Evolutionary conservation across 2,329 filamentous ascomycete species (phyloP), one percentile per base, ranked within the genome.

Genomic region (Aspergillus pseudoviridinutans): DNA sequence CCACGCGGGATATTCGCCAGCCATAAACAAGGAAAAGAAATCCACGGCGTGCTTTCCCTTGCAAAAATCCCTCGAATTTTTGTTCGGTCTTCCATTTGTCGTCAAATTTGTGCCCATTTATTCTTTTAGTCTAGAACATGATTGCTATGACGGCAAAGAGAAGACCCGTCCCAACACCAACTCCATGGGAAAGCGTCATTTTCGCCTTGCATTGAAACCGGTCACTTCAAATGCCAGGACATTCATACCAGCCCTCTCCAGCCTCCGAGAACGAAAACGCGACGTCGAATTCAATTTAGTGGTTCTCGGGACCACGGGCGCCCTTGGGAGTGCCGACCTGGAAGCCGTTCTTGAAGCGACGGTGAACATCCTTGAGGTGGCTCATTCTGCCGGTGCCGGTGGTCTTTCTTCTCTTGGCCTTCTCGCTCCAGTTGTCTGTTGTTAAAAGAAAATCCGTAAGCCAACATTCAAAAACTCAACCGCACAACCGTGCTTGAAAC

Each of bases 371-470:
- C 86, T 95, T 96, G 79, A 99, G 86, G 84, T 92, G 91, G 78
- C 91, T 87, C 88, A 92, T 94, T 81, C 94, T 91, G 80, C 94
- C 94, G 76, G 91, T 93, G 75, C 94, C 94, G 78, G 90, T 93
- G 77, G 93, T 97, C 92, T 97, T 97, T 89, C 94, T 95, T 81
- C 94, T 87, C 91, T 97, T 97, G 74, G 92, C 93, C 90, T 99
- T 99, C 87, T 97, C 93, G 80, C 90, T 87, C 94, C 94, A 99
- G 90, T 99, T 97, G 89, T 88, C 93, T 97, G 77, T 78, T 62
- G 51, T 62, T 32, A 56, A 66, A 58, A 14, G 14, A 66, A 63
- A 63, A 56, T 55, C 59, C 66, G 64, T 73, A 64, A 71, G 70
- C 68, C 64, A 65, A 62, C 25, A 58, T 24, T 60, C 50, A 55